phyloP scores from a whole-genome alignment of 2,329 filamentous ascomycete species.

The Diplodia sapinea region DNA sequence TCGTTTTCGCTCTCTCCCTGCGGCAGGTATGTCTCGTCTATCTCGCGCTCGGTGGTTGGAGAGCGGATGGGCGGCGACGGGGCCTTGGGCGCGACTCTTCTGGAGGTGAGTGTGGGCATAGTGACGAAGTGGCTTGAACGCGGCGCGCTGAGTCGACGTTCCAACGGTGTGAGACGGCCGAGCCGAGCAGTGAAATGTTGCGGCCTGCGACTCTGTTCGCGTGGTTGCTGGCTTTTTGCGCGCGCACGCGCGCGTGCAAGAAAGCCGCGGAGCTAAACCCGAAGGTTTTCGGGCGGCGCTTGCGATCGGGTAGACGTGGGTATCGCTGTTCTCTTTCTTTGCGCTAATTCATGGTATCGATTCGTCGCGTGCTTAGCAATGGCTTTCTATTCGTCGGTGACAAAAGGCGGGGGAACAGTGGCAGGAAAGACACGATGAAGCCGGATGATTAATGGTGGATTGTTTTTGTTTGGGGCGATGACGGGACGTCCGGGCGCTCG shows the following conservation, averaged over 20 bases:
- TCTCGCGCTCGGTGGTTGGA: neutral
- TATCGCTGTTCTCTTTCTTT: neutral
- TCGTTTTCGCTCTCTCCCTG: neutral
- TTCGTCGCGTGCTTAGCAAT: neutral
- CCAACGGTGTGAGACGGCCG: neutral
- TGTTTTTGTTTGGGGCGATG: conserved; percentile 21
- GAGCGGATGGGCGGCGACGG: neutral
- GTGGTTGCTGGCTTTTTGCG: neutral
- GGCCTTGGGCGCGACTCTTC: neutral
- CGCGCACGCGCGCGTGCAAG: neutral
- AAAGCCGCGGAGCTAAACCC: neutral
- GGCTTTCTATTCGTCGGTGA: neutral
- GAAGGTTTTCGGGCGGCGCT: neutral
- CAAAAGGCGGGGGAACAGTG: neutral
- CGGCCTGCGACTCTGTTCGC: neutral
- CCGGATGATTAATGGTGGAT: neutral
- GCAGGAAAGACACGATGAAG: neutral
- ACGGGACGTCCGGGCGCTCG: neutral
- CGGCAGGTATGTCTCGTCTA: neutral
- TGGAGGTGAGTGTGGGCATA: neutral
- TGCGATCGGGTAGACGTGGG: neutral
- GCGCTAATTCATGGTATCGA: conserved; percentile 14
- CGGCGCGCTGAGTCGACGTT: neutral
- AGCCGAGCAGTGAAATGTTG: neutral
- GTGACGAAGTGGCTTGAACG: neutral